Evolutionary conservation across 345 rosid species (phyloP), one percentile per base, ranked within the genome.

Genomic region (Populus alba): DNA sequence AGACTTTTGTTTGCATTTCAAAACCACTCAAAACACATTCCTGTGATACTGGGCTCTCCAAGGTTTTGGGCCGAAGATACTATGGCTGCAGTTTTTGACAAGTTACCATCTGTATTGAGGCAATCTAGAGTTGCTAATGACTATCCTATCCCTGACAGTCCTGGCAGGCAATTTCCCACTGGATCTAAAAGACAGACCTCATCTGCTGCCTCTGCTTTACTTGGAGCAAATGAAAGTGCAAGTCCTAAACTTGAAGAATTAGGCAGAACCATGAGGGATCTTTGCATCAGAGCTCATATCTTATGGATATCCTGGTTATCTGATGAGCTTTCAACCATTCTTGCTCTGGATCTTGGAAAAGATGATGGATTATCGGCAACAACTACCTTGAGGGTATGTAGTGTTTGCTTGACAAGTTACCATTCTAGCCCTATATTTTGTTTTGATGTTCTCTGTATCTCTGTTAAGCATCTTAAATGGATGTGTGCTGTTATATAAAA

Each of bases 251-350:
- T 91, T 68, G 92, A 94, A 45, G 95, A 90, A 59, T 89, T 96
- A 78, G 76, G 77, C 73, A 84, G 49, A 85, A 84, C 80, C 62
- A 89, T 85, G 61, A 90, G 85, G 74, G 95, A 92, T 82, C 84
- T 96, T 71, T 90, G 93, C 87, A 88, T 92, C 76, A 91, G 85
- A 89, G 99, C 99, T 77, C 93, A 94, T 79, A 83, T 80, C 76
- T 85, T 96, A 88, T 94, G 99, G 99, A 94, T 94, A 83, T 86
- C 87, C 65, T 94, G 98, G 99, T 84, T 94, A 72, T 86, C 97
- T 53, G 79, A 88, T 82, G 95, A 91, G 88, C 94, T 96, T 71
- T 94, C 97, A 71, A 78, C 84, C 75, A 90, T 94, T 85, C 91
- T 96, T 73, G 84, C 89, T 49, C 79, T 77, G 69, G 90, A 92